Evolutionary conservation across 83 land plant species (phyloP).

Genomic region (Diphasiastrum complanatum): DNA sequence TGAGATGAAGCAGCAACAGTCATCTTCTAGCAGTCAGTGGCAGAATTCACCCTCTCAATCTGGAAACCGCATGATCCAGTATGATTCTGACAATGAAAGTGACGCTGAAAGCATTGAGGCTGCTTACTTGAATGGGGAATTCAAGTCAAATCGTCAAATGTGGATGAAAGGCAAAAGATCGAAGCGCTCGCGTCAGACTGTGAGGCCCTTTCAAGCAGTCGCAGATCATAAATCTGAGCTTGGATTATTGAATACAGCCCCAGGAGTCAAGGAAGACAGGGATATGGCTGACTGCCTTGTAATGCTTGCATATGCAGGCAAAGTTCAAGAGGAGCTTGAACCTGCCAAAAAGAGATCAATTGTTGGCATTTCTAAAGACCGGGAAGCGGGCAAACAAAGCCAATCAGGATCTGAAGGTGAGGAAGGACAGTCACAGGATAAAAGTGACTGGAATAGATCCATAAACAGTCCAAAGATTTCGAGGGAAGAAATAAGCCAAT

Average conservation of each 20-base stretch:
- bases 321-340: not conserved
- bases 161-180: not conserved
- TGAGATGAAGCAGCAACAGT: not conserved
- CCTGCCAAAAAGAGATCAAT: not conserved
- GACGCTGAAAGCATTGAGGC: conserved; percentile 1
- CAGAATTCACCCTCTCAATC: not conserved
- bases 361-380: not conserved
- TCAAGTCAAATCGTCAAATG: not conserved
- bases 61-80: not conserved
- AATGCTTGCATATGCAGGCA: conserved; percentile 8
- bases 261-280: not conserved
- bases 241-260: not conserved
- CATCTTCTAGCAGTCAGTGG: not conserved
- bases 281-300: conserved; percentile 16
- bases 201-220: not conserved
- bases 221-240: not conserved
- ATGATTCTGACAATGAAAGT: not conserved
- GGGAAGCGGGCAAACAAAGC: not conserved
- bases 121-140: not conserved
- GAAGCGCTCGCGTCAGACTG: too few species aligned
- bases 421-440: too few species aligned
- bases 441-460: too few species aligned
- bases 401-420: not conserved
- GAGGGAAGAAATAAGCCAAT: too few species aligned
- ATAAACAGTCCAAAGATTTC: too few species aligned